Evolutionary conservation across 129 eudicot species (phyloP).

Genomic region (Flaveria bidentis): DNA sequence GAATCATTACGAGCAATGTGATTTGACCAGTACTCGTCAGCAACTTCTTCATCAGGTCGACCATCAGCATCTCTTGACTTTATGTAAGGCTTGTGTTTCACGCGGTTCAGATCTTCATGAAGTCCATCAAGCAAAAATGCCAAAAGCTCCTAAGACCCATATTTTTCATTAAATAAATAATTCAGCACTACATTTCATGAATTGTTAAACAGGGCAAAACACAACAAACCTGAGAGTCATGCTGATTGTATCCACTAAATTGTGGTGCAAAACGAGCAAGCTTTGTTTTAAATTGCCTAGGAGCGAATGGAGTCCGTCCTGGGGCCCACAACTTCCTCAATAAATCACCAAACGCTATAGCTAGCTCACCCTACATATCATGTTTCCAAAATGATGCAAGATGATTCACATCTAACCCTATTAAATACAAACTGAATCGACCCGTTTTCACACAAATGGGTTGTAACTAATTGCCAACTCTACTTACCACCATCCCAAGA

Average conservation of each 20-base stretch:
- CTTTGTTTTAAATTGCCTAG: constrained; percentile 81
- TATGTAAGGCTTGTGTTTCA: constrained; percentile 90
- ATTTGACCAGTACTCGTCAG: constrained; percentile 98
- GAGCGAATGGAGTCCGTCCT: constrained; percentile 90
- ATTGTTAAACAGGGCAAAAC: neutral
- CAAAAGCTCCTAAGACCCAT: constrained; percentile 71
- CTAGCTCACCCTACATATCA: constrained; percentile 85
- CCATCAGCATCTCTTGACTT: constrained; percentile 96
- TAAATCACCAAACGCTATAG: constrained; percentile 93
- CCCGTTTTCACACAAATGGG: neutral
- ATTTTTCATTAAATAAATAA: constrained; percentile 14
- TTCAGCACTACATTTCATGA: neutral
- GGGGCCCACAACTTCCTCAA: constrained; percentile 94
- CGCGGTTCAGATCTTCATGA: constrained; percentile 98
- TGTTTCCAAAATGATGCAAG: constrained; percentile 16
- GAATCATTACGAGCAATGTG: constrained; percentile 98
- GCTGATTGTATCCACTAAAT: constrained; percentile 94
- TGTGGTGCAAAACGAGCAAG: constrained; percentile 99
- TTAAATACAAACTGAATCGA: constrained; percentile 3
- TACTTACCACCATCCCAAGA: constrained; percentile 97
- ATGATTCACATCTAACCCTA: constrained; percentile 13
- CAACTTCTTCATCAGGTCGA: constrained; percentile 98
- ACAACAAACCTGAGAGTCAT: constrained; percentile 87
- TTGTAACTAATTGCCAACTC: neutral
- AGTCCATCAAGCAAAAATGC: constrained; percentile 97